Evolutionary conservation across 345 rosid species (phyloP).

Genomic region (Eucalyptus regnans): DNA sequence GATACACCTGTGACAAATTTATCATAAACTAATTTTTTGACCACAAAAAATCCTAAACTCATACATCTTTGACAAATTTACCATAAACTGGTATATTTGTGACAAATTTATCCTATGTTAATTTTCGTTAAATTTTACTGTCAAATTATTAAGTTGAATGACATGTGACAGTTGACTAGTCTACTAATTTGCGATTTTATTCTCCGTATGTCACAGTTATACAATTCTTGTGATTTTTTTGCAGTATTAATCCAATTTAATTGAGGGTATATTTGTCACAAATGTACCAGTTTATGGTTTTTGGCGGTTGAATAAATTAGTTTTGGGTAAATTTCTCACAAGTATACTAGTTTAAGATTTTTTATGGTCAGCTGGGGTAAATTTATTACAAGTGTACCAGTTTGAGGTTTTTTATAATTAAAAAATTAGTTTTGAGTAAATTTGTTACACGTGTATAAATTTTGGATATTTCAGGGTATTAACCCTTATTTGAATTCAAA

Average conservation of each 20-base stretch:
- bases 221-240: too few species aligned
- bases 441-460: too few species aligned
- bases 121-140: too few species aligned
- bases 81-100: rapidly evolving
- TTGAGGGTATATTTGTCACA: rapidly evolving
- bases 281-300: rapidly evolving
- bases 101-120: too few species aligned
- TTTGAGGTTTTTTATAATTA: too few species aligned
- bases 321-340: too few species aligned
- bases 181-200: rapidly evolving
- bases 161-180: too few species aligned
- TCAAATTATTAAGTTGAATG: too few species aligned
- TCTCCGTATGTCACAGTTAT: rapidly evolving
- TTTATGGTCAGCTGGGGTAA: rapidly evolving
- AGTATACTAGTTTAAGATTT: rapidly evolving
- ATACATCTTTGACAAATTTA: rapidly evolving
- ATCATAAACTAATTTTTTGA: rapidly evolving
- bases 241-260: too few species aligned
- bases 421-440: too few species aligned
- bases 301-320: rapidly evolving
- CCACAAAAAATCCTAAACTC: too few species aligned
- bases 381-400: rapidly evolving
- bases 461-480: rapidly evolving
- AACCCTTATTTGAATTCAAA: too few species aligned
- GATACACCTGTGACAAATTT: rapidly evolving